Base-by-base conservation (phyloP, 768 basidiomycete genomes). In the Crepidotus variabilis region DNA sequence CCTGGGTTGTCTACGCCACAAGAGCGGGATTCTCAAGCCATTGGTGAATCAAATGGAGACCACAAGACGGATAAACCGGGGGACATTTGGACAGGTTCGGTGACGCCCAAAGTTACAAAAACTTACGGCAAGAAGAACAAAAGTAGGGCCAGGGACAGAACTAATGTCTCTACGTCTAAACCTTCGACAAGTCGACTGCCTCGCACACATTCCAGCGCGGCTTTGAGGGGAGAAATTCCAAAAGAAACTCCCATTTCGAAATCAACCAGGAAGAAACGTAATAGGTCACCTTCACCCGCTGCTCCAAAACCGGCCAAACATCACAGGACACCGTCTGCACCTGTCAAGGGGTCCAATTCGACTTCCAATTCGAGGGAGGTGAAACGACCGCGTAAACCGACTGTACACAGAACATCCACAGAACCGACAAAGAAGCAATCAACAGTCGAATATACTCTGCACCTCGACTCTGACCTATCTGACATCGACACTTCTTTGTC, bases 401-500 rank as follows among this genome's bases (percentile, higher is more conserved):
- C 28, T 28, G 28, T 28, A 28, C 28, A 28, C 3, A 28, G 28
- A 28, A 28, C 13, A 36, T 21, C 52, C 18, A 52, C 49, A 48
- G 28, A 53, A 55, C 24, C 48, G 1, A 51, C 8, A 5, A 39
- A 33, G 28, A 28, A 28, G 28, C 28, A 28, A 28, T 4, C 28
- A 28, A 28, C 28, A 4, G 28, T 28, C 28, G 28, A 28, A 28
- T 28, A 28, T 28, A 28, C 28, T 28, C 28, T 28, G 28, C 28
- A 43, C 53, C 20, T 48, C 18, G 54, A 47, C 3, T 6, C 13
- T 32, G 53, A 51, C 22, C 21, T 55, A 6, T 59, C 58, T 33
- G 58, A 59, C 39, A 49, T 59, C n/a, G 28, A 28, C 28, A 55
- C 45, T 35, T 59, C 58, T 22, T 2, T 59, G 20, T 56, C 48